Percentiles rank a stretch among this genome's conserved stretches.
Conservation (phyloP, 2,329 filamentous ascomycete species). For the Neoscytalidium dimidiatum region DNA sequence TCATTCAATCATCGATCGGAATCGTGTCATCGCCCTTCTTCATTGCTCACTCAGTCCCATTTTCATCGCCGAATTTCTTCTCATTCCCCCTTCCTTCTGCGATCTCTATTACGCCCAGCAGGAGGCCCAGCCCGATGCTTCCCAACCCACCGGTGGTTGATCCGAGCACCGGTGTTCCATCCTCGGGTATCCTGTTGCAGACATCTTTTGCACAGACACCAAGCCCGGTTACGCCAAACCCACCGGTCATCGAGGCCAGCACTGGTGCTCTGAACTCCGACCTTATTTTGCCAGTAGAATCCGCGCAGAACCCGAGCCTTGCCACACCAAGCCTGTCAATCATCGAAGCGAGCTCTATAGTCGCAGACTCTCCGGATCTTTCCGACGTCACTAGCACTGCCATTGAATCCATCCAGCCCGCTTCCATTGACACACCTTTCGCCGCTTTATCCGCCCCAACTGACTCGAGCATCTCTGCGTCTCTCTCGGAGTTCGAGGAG, state of each 20-base stretch:
- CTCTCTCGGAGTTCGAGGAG: too few relatives aligned
- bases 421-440: too few relatives aligned
- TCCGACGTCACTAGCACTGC: neutral
- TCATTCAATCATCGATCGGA: neutral
- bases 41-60: neutral
- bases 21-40: neutral
- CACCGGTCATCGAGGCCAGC: too few relatives aligned
- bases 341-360: neutral
- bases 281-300: too few relatives aligned
- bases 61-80: neutral
- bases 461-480: too few relatives aligned
- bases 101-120: neutral
- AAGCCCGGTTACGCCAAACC: too few relatives aligned
- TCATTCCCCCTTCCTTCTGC: neutral
- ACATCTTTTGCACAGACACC: neutral
- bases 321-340: neutral
- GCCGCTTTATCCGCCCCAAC: too few relatives aligned
- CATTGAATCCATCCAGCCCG: neutral
- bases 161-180: neutral
- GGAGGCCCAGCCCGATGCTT: neutral
- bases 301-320: too few relatives aligned
- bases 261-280: neutral
- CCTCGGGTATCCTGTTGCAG: neutral
- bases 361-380: neutral
- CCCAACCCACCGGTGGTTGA: neutral